A percentile compares a stretch with the other conserved stretches of the same genome.
Conservation (phyloP, 2,329 filamentous ascomycete genomes). For the Aphanocladium album region DNA sequence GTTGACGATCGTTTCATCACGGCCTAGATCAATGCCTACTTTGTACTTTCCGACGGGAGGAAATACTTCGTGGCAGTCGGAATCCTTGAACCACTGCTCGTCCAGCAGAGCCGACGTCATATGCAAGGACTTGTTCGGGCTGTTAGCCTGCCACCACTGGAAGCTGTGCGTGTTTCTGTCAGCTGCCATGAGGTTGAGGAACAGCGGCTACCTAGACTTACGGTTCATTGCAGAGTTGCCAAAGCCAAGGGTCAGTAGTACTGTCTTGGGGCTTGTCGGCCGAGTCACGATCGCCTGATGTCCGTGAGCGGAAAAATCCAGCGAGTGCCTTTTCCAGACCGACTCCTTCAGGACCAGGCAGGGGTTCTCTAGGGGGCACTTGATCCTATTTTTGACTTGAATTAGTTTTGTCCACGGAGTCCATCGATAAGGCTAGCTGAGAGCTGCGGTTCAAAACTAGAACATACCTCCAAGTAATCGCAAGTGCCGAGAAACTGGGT, state of each 20-base stretch:
- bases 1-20: slow-evolving; percentile 32
- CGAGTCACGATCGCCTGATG: too few species aligned
- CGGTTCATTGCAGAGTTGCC: slow-evolving; percentile 8
- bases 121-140: background rate
- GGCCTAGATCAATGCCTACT: slow-evolving; percentile 30
- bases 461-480: slow-evolving; percentile 25
- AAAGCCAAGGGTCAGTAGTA: background rate
- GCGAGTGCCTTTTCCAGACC: background rate
- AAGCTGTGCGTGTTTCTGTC: too few species aligned
- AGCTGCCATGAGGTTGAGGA: too few species aligned
- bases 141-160: slow-evolving; percentile 1
- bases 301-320: background rate
- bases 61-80: background rate
- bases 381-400: background rate
- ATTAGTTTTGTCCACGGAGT: too few species aligned
- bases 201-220: too few species aligned
- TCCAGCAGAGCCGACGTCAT: background rate
- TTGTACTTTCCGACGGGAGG: background rate
- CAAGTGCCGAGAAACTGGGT: slow-evolving; percentile 32
- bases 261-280: too few species aligned
- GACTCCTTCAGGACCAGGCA: background rate
- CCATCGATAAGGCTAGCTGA: too few species aligned
- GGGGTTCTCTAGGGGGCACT: background rate
- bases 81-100: background rate
- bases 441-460: too few species aligned